Base-by-base conservation (phyloP, 495 filamentous ascomycete genomes). In the Aspergillus asperescens region DNA sequence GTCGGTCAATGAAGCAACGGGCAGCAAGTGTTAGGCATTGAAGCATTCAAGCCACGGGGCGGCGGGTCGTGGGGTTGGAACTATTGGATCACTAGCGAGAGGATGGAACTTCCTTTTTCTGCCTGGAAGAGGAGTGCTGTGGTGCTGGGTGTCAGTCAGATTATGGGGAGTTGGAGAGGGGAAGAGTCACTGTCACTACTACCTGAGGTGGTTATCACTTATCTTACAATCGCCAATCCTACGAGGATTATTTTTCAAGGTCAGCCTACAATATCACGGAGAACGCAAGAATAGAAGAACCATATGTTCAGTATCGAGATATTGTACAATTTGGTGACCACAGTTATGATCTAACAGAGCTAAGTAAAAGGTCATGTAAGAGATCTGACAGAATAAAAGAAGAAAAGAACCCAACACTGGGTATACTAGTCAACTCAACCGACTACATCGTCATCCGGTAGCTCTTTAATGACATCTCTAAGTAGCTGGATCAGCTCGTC, bases 401-500 rank as follows among this genome's bases (percentile, higher is more conserved):
- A n/a, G 15, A 39, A 27, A 4, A 25, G n/a, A 25, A 25, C 19
- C 45, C 13, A 43, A 15, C 45, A 31, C 46, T 19, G 16, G 29
- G 13, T 27, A 49, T 13, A 20, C 25, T 27, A 29, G 19, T 23
- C 49, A 70, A 53, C 52, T 57, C 34, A 65, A 67, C 18, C 63
- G 40, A 22, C 69, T 51, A 12, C 64, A 25, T 70, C 71, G 34
- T 93, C 89, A 12, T 88, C 86, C 3, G 89, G 88, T 58, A 94
- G 64, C 58, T 79, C 76, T 16, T 77, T 81, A 59, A 96, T 81
- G 7, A 89, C 85, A 41, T 77, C 72, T 73, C 90, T 82, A 32
- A 95, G 83, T 65, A 90, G 78, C 49, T 75, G 71, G 61, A 95
- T 95, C 71, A 98, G 64, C 74, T 95, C 86, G 56, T 89, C 84